Conservation (phyloP, 2,329 filamentous ascomycete genomes). For the Thermomyces lanuginosus region DNA sequence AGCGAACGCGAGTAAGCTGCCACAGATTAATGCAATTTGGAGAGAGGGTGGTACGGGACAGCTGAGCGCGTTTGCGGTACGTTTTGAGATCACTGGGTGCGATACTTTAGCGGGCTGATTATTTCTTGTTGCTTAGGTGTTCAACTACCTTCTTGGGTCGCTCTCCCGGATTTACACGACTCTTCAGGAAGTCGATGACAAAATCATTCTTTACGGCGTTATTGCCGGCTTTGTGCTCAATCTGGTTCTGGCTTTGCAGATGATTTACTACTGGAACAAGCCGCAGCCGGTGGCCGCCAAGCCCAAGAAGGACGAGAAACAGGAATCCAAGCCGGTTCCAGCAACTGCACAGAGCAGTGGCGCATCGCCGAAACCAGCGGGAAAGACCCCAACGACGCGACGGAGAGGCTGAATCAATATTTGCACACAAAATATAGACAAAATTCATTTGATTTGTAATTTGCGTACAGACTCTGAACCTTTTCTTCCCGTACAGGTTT, state of each 20-base stretch:
- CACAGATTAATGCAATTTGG: constrained; percentile 80
- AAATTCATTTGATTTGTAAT: constrained; percentile 4
- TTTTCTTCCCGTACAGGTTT: no score
- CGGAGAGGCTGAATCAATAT: constrained; percentile 31
- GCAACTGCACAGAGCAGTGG: constrained; percentile 20
- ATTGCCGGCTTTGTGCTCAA: constrained; percentile 85
- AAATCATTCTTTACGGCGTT: constrained; percentile 89
- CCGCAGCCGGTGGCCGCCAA: constrained; percentile 15
- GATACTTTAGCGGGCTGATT: background rate
- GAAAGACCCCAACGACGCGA: constrained; percentile 39
- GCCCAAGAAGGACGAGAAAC: constrained; percentile 22
- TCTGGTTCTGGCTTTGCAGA: constrained; percentile 67
- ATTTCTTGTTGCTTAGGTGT: constrained; percentile 46
- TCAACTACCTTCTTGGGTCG: constrained; percentile 91
- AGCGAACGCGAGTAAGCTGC: constrained; percentile 77
- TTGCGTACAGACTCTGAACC: constrained; percentile 3
- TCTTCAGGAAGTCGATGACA: constrained; percentile 90
- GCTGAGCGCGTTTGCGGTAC: constrained; percentile 85
- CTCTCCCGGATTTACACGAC: constrained; percentile 95
- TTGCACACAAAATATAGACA: no score
- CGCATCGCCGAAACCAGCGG: constrained; percentile 24
- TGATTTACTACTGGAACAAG: constrained; percentile 91
- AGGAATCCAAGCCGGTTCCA: constrained; percentile 12
- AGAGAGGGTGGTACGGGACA: constrained; percentile 79
- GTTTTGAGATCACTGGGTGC: background rate